Evolutionary conservation across 208 protist genomes (phyloP).

Genomic region (Polymyxa betae): DNA sequence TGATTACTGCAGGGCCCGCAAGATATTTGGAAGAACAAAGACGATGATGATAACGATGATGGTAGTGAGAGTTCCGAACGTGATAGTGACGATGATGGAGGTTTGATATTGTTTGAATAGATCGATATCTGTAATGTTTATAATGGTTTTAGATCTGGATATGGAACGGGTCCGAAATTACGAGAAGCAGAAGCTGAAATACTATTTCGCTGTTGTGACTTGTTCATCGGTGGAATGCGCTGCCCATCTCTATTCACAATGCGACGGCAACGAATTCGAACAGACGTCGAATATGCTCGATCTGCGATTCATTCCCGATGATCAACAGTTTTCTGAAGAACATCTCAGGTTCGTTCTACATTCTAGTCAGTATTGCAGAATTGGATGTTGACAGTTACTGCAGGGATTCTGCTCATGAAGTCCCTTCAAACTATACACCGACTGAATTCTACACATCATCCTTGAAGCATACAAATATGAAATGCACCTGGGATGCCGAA

Average conservation of each 20-base stretch:
- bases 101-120: neutral
- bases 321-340: neutral
- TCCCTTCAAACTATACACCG: neutral
- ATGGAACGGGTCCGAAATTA: neutral
- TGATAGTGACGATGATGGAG: neutral
- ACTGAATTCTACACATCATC: slow-evolving; percentile 39
- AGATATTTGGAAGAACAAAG: neutral
- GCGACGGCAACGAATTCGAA: slow-evolving; percentile 30
- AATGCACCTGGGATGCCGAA: slow-evolving; percentile 26
- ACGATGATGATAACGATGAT: neutral
- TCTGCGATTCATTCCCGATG: slow-evolving; percentile 14
- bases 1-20: neutral
- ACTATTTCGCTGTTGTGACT: slow-evolving; percentile 16
- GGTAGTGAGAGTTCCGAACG: neutral
- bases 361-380: neutral
- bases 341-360: neutral
- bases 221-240: neutral
- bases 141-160: neutral
- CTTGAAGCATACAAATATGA: neutral
- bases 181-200: slow-evolving; percentile 38
- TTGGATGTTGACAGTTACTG: neutral
- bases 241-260: neutral
- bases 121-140: neutral
- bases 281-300: slow-evolving; percentile 45
- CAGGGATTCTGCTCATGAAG: slow-evolving; percentile 19